Percentiles rank a stretch among this genome's conserved stretches.
Evolutionary conservation across 2,329 filamentous ascomycete genomes (phyloP).

Genomic region (Fusarium subtropicale): DNA sequence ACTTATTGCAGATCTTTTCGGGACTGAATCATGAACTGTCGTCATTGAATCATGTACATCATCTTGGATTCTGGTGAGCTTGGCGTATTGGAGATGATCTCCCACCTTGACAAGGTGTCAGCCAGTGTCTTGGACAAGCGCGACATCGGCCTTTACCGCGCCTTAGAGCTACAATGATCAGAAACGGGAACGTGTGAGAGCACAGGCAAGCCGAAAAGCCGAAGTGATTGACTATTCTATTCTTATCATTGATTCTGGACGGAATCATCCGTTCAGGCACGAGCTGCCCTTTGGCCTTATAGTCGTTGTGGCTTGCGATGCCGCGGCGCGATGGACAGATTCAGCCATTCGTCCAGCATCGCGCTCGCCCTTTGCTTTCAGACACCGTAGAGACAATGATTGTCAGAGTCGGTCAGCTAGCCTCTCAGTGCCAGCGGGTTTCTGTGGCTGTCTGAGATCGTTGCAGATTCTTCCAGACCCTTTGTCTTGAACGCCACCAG

Average conservation of each 20-base stretch:
- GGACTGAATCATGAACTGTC: slow-evolving; percentile 16
- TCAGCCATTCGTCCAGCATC: slow-evolving; percentile 6
- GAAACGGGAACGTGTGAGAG: not conserved
- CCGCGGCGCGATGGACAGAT: not conserved
- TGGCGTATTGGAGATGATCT: not conserved
- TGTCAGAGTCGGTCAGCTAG: not conserved
- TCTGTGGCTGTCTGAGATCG: slow-evolving; percentile 1
- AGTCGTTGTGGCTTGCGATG: slow-evolving; percentile 8
- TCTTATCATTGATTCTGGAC: not conserved
- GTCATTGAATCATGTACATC: not conserved
- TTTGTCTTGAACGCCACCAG: slow-evolving; percentile 4
- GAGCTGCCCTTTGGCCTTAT: not conserved
- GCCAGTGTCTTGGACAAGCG: not conserved
- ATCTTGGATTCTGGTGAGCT: not conserved
- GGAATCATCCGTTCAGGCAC: not conserved
- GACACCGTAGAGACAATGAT: not conserved
- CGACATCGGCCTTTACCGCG: not conserved
- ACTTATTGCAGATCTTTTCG: slow-evolving; percentile 16
- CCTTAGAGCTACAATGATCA: not conserved
- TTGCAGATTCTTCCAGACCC: slow-evolving; percentile 6
- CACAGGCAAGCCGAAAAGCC: not conserved
- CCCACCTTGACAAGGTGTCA: not conserved
- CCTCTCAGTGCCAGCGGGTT: not conserved
- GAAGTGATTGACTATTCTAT: not conserved
- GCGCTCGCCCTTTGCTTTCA: not conserved